Percentiles rank a stretch among this genome's conserved stretches.
phyloP scores from a whole-genome alignment of 495 filamentous ascomycete genomes.

The Bacidia rubella region DNA sequence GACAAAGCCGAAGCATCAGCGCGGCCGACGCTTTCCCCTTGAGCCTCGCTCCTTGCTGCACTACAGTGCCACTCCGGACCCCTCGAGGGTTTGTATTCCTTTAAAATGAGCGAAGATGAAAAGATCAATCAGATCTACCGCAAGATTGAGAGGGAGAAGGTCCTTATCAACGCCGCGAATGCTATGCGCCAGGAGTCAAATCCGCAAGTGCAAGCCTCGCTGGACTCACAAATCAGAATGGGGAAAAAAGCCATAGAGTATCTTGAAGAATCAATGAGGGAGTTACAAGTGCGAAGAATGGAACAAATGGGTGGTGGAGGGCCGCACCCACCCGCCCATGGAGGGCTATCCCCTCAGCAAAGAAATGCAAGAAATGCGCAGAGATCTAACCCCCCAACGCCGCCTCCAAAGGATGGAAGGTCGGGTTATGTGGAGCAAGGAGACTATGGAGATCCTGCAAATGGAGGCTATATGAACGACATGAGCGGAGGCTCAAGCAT shows the following conservation, averaged over 20 bases:
- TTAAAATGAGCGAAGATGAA: slow-evolving; percentile 60
- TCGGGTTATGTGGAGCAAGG: slow-evolving; percentile 35
- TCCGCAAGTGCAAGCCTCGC: slow-evolving; percentile 68
- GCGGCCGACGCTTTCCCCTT: too few species aligned
- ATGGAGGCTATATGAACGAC: slow-evolving; percentile 40
- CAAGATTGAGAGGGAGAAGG: slow-evolving; percentile 98
- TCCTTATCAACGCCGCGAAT: slow-evolving; percentile 85
- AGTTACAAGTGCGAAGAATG: slow-evolving; percentile 70
- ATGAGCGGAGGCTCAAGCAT: slow-evolving; percentile 42
- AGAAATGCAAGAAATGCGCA: slow-evolving; percentile 21
- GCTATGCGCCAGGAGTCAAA: slow-evolving; percentile 94
- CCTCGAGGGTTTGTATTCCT: slow-evolving; percentile 3
- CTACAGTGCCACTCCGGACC: neutral
- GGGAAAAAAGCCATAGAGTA: slow-evolving; percentile 85
- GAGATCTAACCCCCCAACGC: slow-evolving; percentile 33
- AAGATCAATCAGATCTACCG: slow-evolving; percentile 75
- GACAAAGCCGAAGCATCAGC: too few species aligned
- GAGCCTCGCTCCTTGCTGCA: neutral
- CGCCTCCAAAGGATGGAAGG: slow-evolving; percentile 53
- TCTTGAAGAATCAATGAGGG: slow-evolving; percentile 77
- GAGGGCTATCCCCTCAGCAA: slow-evolving; percentile 23
- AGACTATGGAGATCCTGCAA: slow-evolving; percentile 40
- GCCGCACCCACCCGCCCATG: slow-evolving; percentile 30
- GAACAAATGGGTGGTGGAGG: slow-evolving; percentile 43
- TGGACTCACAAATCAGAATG: slow-evolving; percentile 88